Evolutionary conservation across 176 grass and related monocot species (phyloP), one percentile per base, ranked within the genome.

Genomic region (Echinochloa phyllopogon): DNA sequence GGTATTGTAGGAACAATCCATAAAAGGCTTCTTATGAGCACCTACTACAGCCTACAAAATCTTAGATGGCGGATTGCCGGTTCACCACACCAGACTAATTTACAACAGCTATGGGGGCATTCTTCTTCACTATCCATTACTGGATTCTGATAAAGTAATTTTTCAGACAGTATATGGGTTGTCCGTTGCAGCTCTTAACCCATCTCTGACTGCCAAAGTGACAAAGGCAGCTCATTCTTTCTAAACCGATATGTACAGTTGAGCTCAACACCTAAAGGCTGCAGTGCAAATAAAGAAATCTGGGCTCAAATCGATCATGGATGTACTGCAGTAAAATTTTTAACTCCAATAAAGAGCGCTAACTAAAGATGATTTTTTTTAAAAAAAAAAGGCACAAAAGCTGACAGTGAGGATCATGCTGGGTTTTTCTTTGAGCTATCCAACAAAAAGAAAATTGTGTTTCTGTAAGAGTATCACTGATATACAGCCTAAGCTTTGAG

Each of bases 211-310:
- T 84, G 52, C 73, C 84, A 13, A 62, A 50, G 9, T 86, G 10
- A 82, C 41, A 10, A n/a, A 67, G 79, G 80, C 68, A 73, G 51
- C 69, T 90, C 53, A 55, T 70, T 21, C 58, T 77, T 77, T 82
- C 85, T 55, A 70, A 15, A 20, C 52, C 52, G 20, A 53, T 87
- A 87, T 81, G 80, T 87, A 87, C 81, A 87, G 75, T 84, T 74
- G 75, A 84, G 68, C 61, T 84, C 51, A 73, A 15, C 39, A 8
- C 43, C 10, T 50, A 41, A 83, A 80, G 18, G 20, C 89, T 91
- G 69, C 12, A 53, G 57, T 20, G 37, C 18, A 70, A 68, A 91
- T 4, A 16, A 14, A 69, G 11, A 45, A 13, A 10, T 69, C 15
- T 84, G 9, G 59, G 51, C 10, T 37, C 69, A 17, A 71, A 37